Conservation (phyloP, 192 early-diverging fungal species). For the Mortierella antarctica region DNA sequence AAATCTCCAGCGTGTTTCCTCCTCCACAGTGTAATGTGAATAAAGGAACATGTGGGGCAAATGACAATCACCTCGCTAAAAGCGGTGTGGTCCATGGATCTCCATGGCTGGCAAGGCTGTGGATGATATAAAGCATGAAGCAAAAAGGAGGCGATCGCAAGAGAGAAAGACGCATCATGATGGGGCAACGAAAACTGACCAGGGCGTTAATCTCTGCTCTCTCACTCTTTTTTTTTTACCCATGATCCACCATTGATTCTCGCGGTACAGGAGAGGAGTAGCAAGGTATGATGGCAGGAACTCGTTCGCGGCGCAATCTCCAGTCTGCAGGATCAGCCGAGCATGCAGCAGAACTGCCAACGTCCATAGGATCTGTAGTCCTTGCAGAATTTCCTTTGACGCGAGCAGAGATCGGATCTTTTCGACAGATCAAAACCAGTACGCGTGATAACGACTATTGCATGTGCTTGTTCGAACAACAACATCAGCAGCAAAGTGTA, state of each 20-base stretch:
- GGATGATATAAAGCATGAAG: too few species aligned
- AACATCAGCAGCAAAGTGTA: background rate
- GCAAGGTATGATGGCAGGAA: background rate
- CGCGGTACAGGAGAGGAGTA: background rate
- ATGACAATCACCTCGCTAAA: too few species aligned
- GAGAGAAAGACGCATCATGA: too few species aligned
- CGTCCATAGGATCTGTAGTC: background rate
- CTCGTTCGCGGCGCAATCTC: too few species aligned
- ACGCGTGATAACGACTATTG: conserved; percentile 18
- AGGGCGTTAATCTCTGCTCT: background rate
- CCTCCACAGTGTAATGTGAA: too few species aligned
- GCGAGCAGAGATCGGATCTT: conserved; percentile 17
- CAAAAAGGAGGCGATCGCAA: too few species aligned
- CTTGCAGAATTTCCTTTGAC: conserved; percentile 12
- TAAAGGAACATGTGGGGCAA: too few species aligned
- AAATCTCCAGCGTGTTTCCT: too few species aligned
- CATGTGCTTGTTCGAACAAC: conserved; percentile 4
- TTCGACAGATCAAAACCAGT: conserved; percentile 15
- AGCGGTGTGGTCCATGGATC: too few species aligned
- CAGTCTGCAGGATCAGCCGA: background rate
- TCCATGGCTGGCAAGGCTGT: too few species aligned
- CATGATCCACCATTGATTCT: background rate
- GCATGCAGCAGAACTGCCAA: background rate
- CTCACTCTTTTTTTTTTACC: background rate
- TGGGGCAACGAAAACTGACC: background rate